Evolutionary conservation across 2,329 filamentous ascomycete genomes (phyloP).

Genomic region (Teratosphaeria nubilosa): DNA sequence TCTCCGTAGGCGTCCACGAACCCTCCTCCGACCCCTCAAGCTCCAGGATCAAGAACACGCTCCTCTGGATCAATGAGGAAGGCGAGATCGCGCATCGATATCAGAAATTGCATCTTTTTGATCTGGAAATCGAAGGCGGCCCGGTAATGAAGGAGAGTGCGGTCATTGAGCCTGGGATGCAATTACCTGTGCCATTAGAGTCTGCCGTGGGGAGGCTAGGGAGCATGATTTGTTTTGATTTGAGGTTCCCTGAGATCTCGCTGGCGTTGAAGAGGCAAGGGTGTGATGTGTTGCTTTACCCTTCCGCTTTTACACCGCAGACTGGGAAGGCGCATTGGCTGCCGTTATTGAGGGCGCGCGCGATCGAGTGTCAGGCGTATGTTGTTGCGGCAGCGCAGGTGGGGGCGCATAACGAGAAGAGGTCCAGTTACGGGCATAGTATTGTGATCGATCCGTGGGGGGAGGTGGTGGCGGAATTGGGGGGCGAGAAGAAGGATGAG

Average conservation of each 20-base stretch:
- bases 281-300: constrained; percentile 74
- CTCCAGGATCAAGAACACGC: constrained; percentile 51
- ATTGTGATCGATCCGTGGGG: constrained; percentile 87
- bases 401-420: constrained; percentile 63
- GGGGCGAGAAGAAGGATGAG: constrained; percentile 35
- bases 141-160: constrained; percentile 53
- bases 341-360: constrained; percentile 63
- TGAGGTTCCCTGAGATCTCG: constrained; percentile 70
- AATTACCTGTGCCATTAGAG: constrained; percentile 60
- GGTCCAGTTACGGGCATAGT: constrained; percentile 75
- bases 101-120: constrained; percentile 87
- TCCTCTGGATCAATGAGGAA: constrained; percentile 55
- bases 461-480: constrained; percentile 55
- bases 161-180: constrained; percentile 57
- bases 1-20: constrained; percentile 85
- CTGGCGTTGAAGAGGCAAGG: constrained; percentile 54
- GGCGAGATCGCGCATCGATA: constrained; percentile 56
- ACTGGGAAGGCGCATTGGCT: constrained; percentile 86
- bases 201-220: constrained; percentile 67
- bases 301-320: constrained; percentile 79
- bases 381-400: constrained; percentile 77
- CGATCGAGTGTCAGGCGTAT: constrained; percentile 82
- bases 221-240: constrained; percentile 79
- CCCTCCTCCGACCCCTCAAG: constrained; percentile 41
- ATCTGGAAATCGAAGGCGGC: constrained; percentile 45